Percentiles rank a stretch among this genome's conserved stretches.
phyloP scores from a whole-genome alignment of 2,329 filamentous ascomycete genomes.

The Aspergillus sp. region DNA sequence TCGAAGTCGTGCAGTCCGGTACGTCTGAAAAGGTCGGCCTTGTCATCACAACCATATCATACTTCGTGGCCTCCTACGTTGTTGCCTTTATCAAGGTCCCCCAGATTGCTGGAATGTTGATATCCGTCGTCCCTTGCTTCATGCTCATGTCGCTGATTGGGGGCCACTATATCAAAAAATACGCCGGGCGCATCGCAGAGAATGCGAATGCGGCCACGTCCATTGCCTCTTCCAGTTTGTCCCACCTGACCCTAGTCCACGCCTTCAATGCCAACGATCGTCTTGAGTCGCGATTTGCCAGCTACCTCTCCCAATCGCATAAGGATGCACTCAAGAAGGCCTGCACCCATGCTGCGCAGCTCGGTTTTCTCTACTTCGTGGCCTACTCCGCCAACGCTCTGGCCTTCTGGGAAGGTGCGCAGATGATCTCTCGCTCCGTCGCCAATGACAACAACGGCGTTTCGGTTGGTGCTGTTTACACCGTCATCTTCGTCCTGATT shows the following conservation, averaged over 20 bases:
- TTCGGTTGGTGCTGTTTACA: constrained; percentile 37
- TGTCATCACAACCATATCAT: constrained; percentile 60
- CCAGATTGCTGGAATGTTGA: constrained; percentile 62
- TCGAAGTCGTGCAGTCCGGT: constrained; percentile 64
- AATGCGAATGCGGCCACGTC: constrained; percentile 59
- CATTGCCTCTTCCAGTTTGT: constrained; percentile 61
- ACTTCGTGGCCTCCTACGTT: constrained; percentile 66
- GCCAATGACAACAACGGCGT: constrained; percentile 16
- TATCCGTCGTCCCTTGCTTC: constrained; percentile 63
- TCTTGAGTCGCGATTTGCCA: constrained; percentile 59
- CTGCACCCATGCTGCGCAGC: constrained; percentile 55
- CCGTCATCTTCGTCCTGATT: constrained; percentile 39
- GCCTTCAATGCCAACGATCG: constrained; percentile 61
- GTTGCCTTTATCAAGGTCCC: constrained; percentile 66
- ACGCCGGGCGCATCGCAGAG: constrained; percentile 49
- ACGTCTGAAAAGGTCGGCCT: constrained; percentile 71
- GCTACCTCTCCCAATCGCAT: constrained; percentile 50
- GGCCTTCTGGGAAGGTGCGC: constrained; percentile 66
- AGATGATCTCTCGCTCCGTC: constrained; percentile 47
- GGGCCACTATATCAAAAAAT: constrained; percentile 53
- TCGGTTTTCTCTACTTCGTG: constrained; percentile 65
- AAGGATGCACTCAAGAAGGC: constrained; percentile 59
- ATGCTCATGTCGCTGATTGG: constrained; percentile 58
- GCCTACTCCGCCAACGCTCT: constrained; percentile 66
- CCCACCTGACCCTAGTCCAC: constrained; percentile 61